These are phyloP conservation scores for Xylaria sp. DNA, from an alignment of 2,329 filamentous ascomycete species.

Conservation along the genomic window DNA sequence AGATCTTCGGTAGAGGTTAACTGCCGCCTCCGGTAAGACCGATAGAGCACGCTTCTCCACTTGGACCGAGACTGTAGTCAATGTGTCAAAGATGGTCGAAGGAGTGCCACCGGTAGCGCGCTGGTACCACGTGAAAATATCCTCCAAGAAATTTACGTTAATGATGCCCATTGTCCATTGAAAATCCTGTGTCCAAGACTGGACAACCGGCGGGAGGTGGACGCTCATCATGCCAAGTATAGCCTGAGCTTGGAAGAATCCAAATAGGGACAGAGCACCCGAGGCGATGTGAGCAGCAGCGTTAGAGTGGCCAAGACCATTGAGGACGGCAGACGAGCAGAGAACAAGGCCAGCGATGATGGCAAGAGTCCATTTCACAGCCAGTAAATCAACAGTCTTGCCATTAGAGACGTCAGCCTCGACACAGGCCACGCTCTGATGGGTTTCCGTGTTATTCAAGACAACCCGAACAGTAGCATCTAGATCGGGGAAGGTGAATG, in stretches of 20 bases:
- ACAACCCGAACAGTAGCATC: conserved; percentile 80
- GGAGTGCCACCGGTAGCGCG: conserved; percentile 83
- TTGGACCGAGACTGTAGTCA: conserved; percentile 76
- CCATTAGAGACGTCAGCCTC: conserved; percentile 84
- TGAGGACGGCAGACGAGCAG: conserved; percentile 81
- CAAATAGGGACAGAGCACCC: conserved; percentile 83
- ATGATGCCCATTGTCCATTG: conserved; percentile 94
- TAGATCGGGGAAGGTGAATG: conserved; percentile 84
- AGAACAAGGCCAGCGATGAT: conserved; percentile 80
- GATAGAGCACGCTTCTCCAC: conserved; percentile 67
- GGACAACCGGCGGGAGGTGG: conserved; percentile 79
- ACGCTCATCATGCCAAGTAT: conserved; percentile 83
- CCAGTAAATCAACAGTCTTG: conserved; percentile 83
- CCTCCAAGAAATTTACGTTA: conserved; percentile 78
- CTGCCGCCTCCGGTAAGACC: conserved; percentile 48
- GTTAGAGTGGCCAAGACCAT: conserved; percentile 84
- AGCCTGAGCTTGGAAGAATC: conserved; percentile 88
- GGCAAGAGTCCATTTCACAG: conserved; percentile 82
- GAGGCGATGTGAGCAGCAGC: conserved; percentile 87
- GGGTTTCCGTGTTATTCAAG: conserved; percentile 71
- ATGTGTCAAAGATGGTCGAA: conserved; percentile 75
- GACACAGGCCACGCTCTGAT: conserved; percentile 76
- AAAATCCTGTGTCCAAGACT: conserved; percentile 91
- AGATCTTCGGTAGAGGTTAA: conserved; percentile 46
- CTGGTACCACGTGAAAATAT: conserved; percentile 88